Evolutionary conservation across 495 filamentous ascomycete species (phyloP), one percentile per base, ranked within the genome.

Genomic region (Bathelium albidoporum): DNA sequence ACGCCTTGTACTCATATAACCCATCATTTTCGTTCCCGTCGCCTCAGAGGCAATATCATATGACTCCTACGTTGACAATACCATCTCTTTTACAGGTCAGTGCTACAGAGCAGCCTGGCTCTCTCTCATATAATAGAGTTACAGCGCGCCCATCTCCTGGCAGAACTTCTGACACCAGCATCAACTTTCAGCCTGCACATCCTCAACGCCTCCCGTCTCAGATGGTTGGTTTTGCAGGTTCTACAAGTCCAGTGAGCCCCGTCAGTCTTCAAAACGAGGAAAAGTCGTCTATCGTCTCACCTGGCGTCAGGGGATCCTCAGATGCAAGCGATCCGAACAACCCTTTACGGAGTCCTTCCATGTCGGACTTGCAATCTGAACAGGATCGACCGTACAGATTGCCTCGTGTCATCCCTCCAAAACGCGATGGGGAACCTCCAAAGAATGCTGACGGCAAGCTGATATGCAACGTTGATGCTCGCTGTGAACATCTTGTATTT

Each of bases 361-460:
- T 16, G 49, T 70, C 59, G 63, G 65, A 59, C 64, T 63, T 44
- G 16, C 49, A 55, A 29, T 26, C 49, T 55, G 49, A 55, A 55
- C 49, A 55, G 16, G 49, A 55, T 26, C 49, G 49, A 29, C 29
- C 49, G 16, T 55, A 55, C 24, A 55, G 24, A 20, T 55, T 55
- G 49, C 49, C 49, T 26, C 49, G 49, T 24, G 29, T 55, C 24
- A 0, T 55, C 2, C 49, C 49, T 55, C 49, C 49, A 55, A 72
- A 72, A 58, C 67, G 71, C 10, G 58, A 62, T 0, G 79, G 80
- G 41, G 82, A 86, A 72, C 83, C 84, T 16, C 82, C 81, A 31
- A 80, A 80, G 74, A 90, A 90, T 70, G 60, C 73, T 1, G 78
- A 89, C n/a, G 85, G 85, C 12, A 83, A 87, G 66, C 90, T 85